phyloP scores from a whole-genome alignment of 1,284 basidiomycete species.

The Psilocybe mexicana region DNA sequence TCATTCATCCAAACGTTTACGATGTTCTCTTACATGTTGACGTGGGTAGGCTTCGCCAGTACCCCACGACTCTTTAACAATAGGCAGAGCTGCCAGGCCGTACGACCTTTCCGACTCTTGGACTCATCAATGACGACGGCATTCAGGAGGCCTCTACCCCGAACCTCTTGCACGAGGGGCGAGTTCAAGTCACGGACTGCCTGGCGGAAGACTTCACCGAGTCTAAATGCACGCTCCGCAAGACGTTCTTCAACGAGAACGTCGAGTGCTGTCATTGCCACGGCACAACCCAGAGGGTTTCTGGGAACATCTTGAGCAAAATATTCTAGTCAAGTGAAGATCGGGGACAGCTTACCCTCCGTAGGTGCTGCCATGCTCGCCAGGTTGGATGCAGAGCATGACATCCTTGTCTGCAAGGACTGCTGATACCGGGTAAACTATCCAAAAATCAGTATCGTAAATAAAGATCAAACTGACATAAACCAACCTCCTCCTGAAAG shows the following conservation, averaged over 20 bases:
- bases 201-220: conserved; percentile 84
- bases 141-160: conserved; percentile 89
- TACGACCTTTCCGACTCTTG: conserved; percentile 73
- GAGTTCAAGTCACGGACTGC: conserved; percentile 66
- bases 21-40: conserved; percentile 70
- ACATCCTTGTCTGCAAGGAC: conserved; percentile 88
- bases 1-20: neutral
- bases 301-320: conserved; percentile 37
- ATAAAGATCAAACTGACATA: conserved; percentile 14
- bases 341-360: conserved; percentile 64
- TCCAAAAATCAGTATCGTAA: conserved; percentile 3
- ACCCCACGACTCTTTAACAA: conserved; percentile 90
- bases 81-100: conserved; percentile 96
- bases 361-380: conserved; percentile 97
- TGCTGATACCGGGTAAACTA: conserved; percentile 95
- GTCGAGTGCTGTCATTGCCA: conserved; percentile 88
- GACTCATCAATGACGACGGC: conserved; percentile 92
- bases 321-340: neutral
- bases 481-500: conserved; percentile 84
- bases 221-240: conserved; percentile 70
- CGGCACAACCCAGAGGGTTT: conserved; percentile 94
- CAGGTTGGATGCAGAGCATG: conserved; percentile 96
- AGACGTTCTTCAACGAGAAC: conserved; percentile 89
- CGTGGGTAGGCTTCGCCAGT: conserved; percentile 95
- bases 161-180: conserved; percentile 72